Evolutionary conservation across 306 rosid genomes (phyloP), one percentile per base, ranked within the genome.

Genomic region (Trifolium dubium): DNA sequence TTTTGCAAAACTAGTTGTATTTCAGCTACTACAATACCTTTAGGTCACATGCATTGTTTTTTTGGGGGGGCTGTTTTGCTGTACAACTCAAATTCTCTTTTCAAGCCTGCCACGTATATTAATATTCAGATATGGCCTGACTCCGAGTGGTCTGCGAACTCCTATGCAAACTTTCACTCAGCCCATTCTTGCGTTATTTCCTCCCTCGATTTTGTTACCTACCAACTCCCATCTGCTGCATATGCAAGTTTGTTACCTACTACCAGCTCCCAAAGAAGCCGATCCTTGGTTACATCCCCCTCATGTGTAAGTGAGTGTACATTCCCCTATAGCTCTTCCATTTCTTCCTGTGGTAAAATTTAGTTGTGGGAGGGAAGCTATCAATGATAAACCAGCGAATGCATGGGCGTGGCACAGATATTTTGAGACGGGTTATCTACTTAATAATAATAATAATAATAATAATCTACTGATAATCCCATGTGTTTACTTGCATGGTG

Each of bases 1-100:
- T 58, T 29, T 58, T 58, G n/a, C n/a, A 10, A 55, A 23, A 23
- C 8, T 55, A 55, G 23, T 23, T 55, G 34, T 55, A 55, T 28
- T 55, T 58, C 61, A 54, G 14, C 56, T 15, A 50, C 56, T 58
- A 58, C 49, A 58, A n/a, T 64, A 19, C 54, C 37, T 35, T 62
- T 15, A 17, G 40, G 10, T n/a, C 68, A 37, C 30, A 37, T 35
- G 68, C 68, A 17, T 9, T 70, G 41, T 64, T 71, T 60, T 61
- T 30, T 15, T 50, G 63, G 54, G 75, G 60, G 69, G 54, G 75
- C 60, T 76, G 32, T 49, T 74, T 59, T 64, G 71, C 15, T 69
- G 63, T 30, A 69, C 75, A 49, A 58, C 37, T 32, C 66, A 58
- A 66, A 66, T 39, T 47, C 31, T 17, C 17, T 2, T 55, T 14